phyloP scores from a whole-genome alignment of 257 asterid genomes.

The Cinchona pubescens region DNA sequence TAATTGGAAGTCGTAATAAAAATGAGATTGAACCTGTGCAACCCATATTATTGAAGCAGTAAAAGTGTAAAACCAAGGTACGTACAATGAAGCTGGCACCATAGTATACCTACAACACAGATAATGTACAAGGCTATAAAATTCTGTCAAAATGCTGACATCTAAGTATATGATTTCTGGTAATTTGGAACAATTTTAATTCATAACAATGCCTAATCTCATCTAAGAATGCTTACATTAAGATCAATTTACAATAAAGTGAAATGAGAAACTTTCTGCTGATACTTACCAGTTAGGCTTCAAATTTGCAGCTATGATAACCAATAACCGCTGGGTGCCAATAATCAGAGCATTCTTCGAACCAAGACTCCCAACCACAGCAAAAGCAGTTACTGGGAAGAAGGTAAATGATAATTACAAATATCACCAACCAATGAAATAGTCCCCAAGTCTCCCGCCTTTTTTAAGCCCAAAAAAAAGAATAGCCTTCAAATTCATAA shows the following conservation, averaged over 20 bases:
- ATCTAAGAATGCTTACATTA: not conserved
- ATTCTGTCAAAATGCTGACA: not conserved
- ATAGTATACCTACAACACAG: conserved; percentile 72
- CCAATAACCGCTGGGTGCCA: conserved; percentile 73
- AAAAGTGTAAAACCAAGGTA: conserved; percentile 95
- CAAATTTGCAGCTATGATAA: conserved; percentile 90
- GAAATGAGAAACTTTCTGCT: not conserved
- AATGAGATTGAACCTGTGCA: conserved; percentile 56
- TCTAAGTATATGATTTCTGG: not conserved
- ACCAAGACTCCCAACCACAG: conserved; percentile 79
- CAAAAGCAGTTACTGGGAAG: conserved; percentile 70
- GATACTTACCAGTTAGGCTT: conserved; percentile 73
- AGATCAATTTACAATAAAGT: not conserved
- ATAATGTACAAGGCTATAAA: not conserved
- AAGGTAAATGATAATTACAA: conserved; percentile 80
- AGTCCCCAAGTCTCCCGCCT: conserved; percentile 95
- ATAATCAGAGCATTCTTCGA: conserved; percentile 67
- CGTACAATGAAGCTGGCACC: conserved; percentile 86
- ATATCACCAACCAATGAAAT: conserved; percentile 82
- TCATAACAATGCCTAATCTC: not conserved
- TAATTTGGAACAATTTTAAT: not conserved
- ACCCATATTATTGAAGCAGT: conserved; percentile 96
- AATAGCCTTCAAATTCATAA: not conserved
- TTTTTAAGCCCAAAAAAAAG: not conserved
- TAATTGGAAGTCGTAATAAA: conserved; percentile 41